These are phyloP conservation scores for Spathaspora passalidarum DNA, from an alignment of 805 yeast species.

Conservation along the genomic window DNA sequence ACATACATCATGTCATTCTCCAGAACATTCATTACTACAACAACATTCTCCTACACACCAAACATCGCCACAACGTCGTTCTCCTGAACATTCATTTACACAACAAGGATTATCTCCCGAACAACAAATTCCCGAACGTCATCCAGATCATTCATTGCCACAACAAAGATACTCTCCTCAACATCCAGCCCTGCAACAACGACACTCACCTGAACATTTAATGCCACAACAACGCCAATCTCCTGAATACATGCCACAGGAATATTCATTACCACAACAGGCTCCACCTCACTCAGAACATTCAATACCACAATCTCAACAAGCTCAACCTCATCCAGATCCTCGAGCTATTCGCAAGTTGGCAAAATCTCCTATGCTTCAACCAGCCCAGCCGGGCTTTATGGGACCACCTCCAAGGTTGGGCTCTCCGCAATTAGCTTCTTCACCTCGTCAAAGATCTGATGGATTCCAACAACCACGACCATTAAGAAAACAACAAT, in stretches of 20 bases:
- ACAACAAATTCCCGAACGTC: no score
- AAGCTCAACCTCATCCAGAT: background rate
- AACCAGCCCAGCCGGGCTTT: background rate
- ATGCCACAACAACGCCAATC: conserved; percentile 3
- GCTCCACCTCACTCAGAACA: no score
- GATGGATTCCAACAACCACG: background rate
- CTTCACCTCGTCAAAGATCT: background rate
- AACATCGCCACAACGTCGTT: background rate
- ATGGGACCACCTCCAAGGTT: background rate
- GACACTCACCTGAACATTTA: background rate
- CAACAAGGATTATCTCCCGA: no score
- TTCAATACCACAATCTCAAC: conserved; percentile 6
- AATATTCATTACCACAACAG: no score
- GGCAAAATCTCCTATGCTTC: background rate
- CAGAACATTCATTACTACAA: background rate
- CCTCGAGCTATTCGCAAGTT: background rate
- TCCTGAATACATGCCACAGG: no score
- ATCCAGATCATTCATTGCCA: no score
- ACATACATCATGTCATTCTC: background rate
- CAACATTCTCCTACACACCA: background rate
- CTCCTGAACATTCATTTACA: no score
- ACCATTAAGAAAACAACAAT: background rate
- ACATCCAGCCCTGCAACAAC: background rate
- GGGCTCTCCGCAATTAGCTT: no score
- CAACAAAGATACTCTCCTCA: background rate